These are phyloP conservation scores for Aspergillus sp. DNA, from an alignment of 2,329 filamentous ascomycete genomes.

Conservation along the genomic window DNA sequence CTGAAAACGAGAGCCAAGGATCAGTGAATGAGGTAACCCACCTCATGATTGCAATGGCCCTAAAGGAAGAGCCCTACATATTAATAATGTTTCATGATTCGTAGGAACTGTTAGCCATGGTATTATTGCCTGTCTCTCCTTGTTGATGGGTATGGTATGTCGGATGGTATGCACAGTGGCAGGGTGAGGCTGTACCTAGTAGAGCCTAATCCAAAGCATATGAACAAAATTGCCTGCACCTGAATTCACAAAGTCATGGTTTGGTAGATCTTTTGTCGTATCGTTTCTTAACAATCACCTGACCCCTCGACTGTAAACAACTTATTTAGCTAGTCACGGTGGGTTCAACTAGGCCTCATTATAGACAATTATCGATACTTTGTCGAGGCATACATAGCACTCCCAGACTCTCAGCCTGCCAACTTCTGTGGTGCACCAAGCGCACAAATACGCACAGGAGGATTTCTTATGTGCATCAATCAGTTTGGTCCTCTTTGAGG, in stretches of 20 bases:
- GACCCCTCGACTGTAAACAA: too few species aligned
- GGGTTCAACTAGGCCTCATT: not conserved
- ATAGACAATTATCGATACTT: too few species aligned
- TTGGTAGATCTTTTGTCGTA: not conserved
- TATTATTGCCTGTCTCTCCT: not conserved
- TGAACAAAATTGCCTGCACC: not conserved
- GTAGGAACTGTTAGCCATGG: not conserved
- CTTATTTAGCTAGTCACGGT: not conserved
- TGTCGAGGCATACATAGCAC: too few species aligned
- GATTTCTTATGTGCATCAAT: constrained; percentile 4
- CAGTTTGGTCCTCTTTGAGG: not conserved
- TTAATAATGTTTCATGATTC: not conserved
- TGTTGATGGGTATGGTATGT: not conserved
- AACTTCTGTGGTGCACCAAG: not conserved
- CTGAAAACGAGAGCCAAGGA: constrained; percentile 5
- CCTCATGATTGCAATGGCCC: not conserved
- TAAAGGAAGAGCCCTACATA: not conserved
- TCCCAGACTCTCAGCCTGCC: not conserved
- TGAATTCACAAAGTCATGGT: not conserved
- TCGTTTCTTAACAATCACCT: not conserved
- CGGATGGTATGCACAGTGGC: not conserved
- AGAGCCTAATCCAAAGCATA: too few species aligned
- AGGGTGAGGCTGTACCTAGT: not conserved
- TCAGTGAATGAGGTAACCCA: constrained; percentile 1
- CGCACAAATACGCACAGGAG: not conserved